These are phyloP conservation scores for Coleophoma eucalyptorum DNA, from an alignment of 2,329 filamentous ascomycete genomes.

Conservation along the genomic window DNA sequence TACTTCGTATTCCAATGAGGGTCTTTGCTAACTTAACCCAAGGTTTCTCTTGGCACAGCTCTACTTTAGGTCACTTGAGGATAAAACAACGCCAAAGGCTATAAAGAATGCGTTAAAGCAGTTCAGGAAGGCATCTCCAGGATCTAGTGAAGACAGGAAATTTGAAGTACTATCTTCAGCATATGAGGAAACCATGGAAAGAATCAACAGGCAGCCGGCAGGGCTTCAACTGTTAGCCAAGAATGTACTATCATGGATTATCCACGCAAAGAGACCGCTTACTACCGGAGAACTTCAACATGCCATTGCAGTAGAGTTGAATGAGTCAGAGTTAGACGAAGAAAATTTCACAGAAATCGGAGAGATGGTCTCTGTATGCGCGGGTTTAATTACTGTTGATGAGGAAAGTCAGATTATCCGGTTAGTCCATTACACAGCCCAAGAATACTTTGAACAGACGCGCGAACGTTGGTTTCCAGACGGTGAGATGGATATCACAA, in stretches of 20 bases:
- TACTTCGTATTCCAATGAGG: not conserved
- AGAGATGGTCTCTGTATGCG: constrained; percentile 18
- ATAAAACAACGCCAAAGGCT: constrained; percentile 26
- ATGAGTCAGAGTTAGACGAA: constrained; percentile 23
- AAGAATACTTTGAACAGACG: constrained; percentile 23
- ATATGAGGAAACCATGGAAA: constrained; percentile 37
- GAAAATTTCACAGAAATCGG: constrained; percentile 18
- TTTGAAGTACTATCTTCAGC: too few relatives aligned
- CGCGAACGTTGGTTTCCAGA: constrained; percentile 11
- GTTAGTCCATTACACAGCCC: constrained; percentile 24
- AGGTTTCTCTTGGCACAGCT: constrained; percentile 11
- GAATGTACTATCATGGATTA: constrained; percentile 7
- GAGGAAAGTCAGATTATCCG: constrained; percentile 19
- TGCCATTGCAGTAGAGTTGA: constrained; percentile 34
- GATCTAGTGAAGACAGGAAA: constrained; percentile 29
- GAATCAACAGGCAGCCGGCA: constrained; percentile 33
- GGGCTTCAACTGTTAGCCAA: constrained; percentile 31
- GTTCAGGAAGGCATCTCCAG: constrained; percentile 18
- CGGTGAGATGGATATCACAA: constrained; percentile 10
- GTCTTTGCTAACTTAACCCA: not conserved
- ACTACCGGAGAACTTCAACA: constrained; percentile 32
- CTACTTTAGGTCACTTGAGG: constrained; percentile 28
- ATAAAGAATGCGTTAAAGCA: constrained; percentile 28
- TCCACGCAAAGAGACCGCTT: constrained; percentile 24
- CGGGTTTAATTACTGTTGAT: constrained; percentile 23